Evolutionary conservation across 345 rosid genomes (phyloP), one percentile per base, ranked within the genome.

Genomic region (Trapa incisa): DNA sequence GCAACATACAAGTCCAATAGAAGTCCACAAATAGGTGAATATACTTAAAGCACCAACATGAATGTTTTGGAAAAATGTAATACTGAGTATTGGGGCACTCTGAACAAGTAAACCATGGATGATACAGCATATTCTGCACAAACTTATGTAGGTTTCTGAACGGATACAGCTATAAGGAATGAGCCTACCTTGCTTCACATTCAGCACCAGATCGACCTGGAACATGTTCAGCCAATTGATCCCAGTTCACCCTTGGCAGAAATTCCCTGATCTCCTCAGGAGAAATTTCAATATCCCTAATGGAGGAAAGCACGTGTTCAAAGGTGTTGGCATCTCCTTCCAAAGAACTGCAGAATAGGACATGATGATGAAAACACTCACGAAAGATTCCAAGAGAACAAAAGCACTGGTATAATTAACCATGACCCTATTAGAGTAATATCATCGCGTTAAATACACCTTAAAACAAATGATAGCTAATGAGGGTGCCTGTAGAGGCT

Each of bases 221-320:
- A 36, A 82, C 75, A 69, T 80, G 81, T 72, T 71, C 68, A 62
- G 98, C 89, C 78, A 92, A 71, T 42, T 82, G 85, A 74, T 86
- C 82, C 99, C 99, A 94, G 16, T 85, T 79, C 72, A 89, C 87
- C 68, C 86, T 79, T 2, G 96, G 97, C 80, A 91, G 88, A 73
- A 87, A 86, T 77, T 84, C 85, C 75, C 88, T 79, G 37, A 83
- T 77, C 76, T 72, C 76, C 68, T 86, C 89, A 13, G 95, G 88
- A 9, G 95, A 80, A 68, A 94, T 85, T 73, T 91, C 95, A 72
- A 86, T 77, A 76, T 87, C 85, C 75, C 76, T 71, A 37, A 94
- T 81, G 0, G 88, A 75, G 64, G 80, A 70, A 60, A 80, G 73
- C 64, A 89, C 75, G 67, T 70, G 47, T 69, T 88, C 89, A 76